Evolutionary conservation across 2,329 filamentous ascomycete species (phyloP).

Genomic region (Penicillium expansum): DNA sequence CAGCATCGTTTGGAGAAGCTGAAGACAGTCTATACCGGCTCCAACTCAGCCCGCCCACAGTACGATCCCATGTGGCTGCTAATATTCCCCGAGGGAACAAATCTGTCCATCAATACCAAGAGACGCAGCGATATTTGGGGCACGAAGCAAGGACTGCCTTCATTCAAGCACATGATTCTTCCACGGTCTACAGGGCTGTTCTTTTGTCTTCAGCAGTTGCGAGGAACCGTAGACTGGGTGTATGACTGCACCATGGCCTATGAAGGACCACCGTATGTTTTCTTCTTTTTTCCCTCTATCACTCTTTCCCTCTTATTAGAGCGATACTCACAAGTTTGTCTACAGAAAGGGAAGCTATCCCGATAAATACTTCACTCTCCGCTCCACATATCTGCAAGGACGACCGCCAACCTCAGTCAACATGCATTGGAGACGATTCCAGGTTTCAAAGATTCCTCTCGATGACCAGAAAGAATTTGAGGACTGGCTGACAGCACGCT

Average conservation of each 20-base stretch:
- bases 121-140: slow-evolving; percentile 57
- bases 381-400: slow-evolving; percentile 84
- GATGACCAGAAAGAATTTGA: slow-evolving; percentile 73
- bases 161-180: slow-evolving; percentile 60
- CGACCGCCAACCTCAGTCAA: slow-evolving; percentile 92
- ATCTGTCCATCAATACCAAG: slow-evolving; percentile 56
- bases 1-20: slow-evolving; percentile 57
- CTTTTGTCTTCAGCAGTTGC: slow-evolving; percentile 60
- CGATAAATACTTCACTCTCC: slow-evolving; percentile 85
- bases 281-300: neutral
- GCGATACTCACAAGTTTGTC: neutral
- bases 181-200: slow-evolving; percentile 60
- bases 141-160: slow-evolving; percentile 54
- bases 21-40: slow-evolving; percentile 51
- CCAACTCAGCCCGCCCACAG: slow-evolving; percentile 45
- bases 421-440: slow-evolving; percentile 91
- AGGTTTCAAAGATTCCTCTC: slow-evolving; percentile 75
- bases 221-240: slow-evolving; percentile 60
- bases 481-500: slow-evolving; percentile 77
- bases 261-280: slow-evolving; percentile 81
- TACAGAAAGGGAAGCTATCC: slow-evolving; percentile 73
- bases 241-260: slow-evolving; percentile 89
- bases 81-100: slow-evolving; percentile 65
- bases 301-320: neutral
- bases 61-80: slow-evolving; percentile 65